Base-by-base conservation (phyloP, 2,329 filamentous ascomycete species). In the Aphanoascus verrucosus region DNA sequence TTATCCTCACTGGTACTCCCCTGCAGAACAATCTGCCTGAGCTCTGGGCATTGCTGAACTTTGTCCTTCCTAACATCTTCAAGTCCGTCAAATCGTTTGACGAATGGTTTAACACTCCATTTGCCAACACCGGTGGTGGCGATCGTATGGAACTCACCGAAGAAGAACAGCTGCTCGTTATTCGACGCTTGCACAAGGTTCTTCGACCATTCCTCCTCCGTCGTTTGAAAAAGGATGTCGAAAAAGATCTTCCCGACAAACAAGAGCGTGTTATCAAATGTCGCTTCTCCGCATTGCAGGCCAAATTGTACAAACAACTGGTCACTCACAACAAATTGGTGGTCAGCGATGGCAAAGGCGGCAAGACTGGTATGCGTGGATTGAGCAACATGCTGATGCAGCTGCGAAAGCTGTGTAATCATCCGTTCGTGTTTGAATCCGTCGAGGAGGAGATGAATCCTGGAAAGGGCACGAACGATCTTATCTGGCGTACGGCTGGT, bases 361-460 rank as follows among this genome's bases (percentile, higher is more conserved):
- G 90, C 64, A 96, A 95, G 81, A 89, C 88, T 45, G 87, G 86
- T 61, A 86, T 94, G 72, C 88, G 89, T 66, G 93, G 93, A 68
- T 75, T 98, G 58, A 97, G 91, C 77, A 98, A 98, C 73, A 98
- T 98, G 90, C 88, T 98, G 57, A 98, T 98, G 93, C 93, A 98
- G 73, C 75, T 98, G 65, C 86, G 93, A 66, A 98, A 98, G 74
- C 83, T 98, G 49, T 98, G 93, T 75, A 98, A 98, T 69, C 93
- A 98, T 74, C 93, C 93, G 0, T 98, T 98, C 65, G 93, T 98
- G 20, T 98, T 98, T 63, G 90, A 95, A 64, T 87, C 94, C 62
- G 93, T 98, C 41, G 93, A 98, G 68, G 94, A 95, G 60, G 88
- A 96, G 67, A 94, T 98, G 84, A 98, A 97, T 65, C 93, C 93